phyloP scores from a whole-genome alignment of 768 basidiomycete genomes.

The Mycena galericulata region DNA sequence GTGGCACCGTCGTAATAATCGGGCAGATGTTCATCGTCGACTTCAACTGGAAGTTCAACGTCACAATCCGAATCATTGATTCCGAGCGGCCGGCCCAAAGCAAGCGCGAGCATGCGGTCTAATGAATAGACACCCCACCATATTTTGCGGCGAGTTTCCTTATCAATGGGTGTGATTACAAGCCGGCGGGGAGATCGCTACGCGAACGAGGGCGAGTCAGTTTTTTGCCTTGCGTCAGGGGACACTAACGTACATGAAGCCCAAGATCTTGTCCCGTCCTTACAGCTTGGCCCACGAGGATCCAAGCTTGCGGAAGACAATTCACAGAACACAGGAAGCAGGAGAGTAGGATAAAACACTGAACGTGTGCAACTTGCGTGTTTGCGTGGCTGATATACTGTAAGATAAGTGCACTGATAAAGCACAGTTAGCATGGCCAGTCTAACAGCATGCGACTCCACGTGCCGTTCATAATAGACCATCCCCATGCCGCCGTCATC shows the following conservation, averaged over 20 bases:
- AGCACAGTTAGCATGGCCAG: conserved; percentile 33
- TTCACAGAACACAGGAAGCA: conserved; percentile 94
- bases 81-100: conserved; percentile 89
- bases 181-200: conserved; percentile 89
- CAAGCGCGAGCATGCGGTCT: conserved; percentile 92
- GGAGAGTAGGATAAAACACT: conserved; percentile 89
- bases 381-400: conserved; percentile 94
- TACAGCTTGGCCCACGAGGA: conserved; percentile 90
- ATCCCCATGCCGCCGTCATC: conserved; percentile 91
- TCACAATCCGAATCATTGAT: conserved; percentile 93
- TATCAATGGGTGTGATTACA: conserved; percentile 77
- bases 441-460: conserved; percentile 23
- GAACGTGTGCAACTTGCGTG: conserved; percentile 88
- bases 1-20: conserved; percentile 78
- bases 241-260: conserved; percentile 77
- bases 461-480: conserved; percentile 90
- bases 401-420: conserved; percentile 77
- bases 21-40: conserved; percentile 83
- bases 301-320: conserved; percentile 94
- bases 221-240: conserved; percentile 12
- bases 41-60: conserved; percentile 83
- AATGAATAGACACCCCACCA: conserved; percentile 96
- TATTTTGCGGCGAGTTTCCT: conserved; percentile 89
- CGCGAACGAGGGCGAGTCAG: conserved; percentile 29
- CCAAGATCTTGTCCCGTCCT: conserved; percentile 92